These are phyloP conservation scores for Scheffersomyces ergatensis DNA, from an alignment of 805 yeast genomes.

Conservation along the genomic window DNA sequence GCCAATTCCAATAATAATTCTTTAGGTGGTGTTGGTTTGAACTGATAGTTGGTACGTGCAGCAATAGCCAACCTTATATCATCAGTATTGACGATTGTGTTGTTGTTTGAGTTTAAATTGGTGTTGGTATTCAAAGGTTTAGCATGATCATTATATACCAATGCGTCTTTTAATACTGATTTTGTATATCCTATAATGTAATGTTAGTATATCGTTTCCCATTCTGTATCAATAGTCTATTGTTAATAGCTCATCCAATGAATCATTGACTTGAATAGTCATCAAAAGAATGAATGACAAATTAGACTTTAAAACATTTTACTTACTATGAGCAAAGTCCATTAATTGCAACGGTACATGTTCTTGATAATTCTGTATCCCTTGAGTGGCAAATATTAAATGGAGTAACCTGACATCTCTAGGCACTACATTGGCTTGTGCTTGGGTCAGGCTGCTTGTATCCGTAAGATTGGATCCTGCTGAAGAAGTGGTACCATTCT, in stretches of 20 bases:
- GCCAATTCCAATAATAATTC: slow-evolving; percentile 89
- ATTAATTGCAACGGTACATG: slow-evolving; percentile 93
- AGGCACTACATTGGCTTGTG: slow-evolving; percentile 47
- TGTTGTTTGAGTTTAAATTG: slow-evolving; percentile 32
- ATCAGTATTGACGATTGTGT: slow-evolving; percentile 69
- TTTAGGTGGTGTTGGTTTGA: slow-evolving; percentile 92
- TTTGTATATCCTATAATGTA: slow-evolving; percentile 60
- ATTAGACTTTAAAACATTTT: neutral
- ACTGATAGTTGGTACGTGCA: slow-evolving; percentile 92
- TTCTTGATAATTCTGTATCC: slow-evolving; percentile 88
- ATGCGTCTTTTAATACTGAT: slow-evolving; percentile 85
- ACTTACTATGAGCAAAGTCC: slow-evolving; percentile 80
- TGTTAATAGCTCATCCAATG: no score
- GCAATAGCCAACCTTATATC: slow-evolving; percentile 91
- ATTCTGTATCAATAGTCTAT: no score
- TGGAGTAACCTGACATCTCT: slow-evolving; percentile 90
- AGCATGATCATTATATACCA: slow-evolving; percentile 83
- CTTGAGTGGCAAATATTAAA: slow-evolving; percentile 88
- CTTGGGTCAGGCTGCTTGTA: neutral
- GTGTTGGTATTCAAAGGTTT: slow-evolving; percentile 32
- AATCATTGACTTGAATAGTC: no score
- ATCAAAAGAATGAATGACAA: no score
- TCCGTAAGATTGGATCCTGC: neutral
- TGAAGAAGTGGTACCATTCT: neutral
- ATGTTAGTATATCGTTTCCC: slow-evolving; percentile 18